Evolutionary conservation across 1,284 basidiomycete species (phyloP).

Genomic region (Anthracocystis setariae): DNA sequence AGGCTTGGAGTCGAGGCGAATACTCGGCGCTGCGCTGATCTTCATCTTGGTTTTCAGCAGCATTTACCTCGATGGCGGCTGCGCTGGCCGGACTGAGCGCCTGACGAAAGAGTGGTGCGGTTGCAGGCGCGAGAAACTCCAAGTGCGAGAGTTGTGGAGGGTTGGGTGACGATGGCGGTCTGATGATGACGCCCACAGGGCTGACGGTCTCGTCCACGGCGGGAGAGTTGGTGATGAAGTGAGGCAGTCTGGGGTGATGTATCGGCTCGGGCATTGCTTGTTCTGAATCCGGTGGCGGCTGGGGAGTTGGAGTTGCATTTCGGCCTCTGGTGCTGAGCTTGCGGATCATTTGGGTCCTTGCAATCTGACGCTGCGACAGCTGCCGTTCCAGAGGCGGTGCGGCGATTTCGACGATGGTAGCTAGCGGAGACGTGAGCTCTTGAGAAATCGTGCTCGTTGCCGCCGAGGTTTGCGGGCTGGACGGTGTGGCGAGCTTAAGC

Average conservation of each 20-base stretch:
- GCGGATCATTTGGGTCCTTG: constrained; percentile 56
- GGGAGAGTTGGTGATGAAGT: constrained; percentile 33
- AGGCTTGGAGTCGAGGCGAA: constrained; percentile 26
- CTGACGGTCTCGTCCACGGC: constrained; percentile 46
- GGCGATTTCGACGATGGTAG: constrained; percentile 1
- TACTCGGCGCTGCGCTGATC: neutral
- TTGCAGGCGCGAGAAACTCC: constrained; percentile 1
- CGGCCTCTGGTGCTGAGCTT: constrained; percentile 54
- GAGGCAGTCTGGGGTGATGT: constrained; percentile 14
- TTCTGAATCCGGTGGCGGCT: constrained; percentile 4
- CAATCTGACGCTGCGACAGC: constrained; percentile 53
- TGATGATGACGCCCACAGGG: constrained; percentile 34
- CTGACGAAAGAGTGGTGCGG: constrained; percentile 16
- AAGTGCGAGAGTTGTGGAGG: constrained; percentile 26
- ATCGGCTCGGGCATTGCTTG: neutral
- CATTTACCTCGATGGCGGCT: neutral
- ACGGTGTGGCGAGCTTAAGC: constrained; percentile 11
- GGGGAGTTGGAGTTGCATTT: constrained; percentile 8
- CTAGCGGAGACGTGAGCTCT: constrained; percentile 3
- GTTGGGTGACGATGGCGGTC: constrained; percentile 39
- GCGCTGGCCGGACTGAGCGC: constrained; percentile 22
- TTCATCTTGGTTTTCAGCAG: neutral
- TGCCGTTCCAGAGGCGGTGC: constrained; percentile 26
- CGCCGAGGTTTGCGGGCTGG: constrained; percentile 8
- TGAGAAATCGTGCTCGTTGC: constrained; percentile 2